A percentile compares a stretch with the other conserved stretches of the same genome.
Evolutionary conservation across 176 grass and related monocot species (phyloP).

Genomic region (Dactylis glomerata): DNA sequence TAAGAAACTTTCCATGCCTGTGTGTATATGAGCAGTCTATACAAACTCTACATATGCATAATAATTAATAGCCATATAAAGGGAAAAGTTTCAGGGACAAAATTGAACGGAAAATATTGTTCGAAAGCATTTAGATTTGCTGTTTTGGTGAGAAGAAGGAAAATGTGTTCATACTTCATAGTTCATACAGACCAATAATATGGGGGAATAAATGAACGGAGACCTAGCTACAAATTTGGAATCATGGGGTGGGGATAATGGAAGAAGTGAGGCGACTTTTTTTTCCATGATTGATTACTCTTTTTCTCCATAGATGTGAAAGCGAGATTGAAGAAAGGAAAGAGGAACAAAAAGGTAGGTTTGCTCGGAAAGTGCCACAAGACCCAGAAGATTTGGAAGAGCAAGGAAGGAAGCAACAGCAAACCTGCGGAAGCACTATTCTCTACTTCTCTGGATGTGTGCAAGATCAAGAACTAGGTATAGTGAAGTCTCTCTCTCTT

Average conservation of each 20-base stretch:
- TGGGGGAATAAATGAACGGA: background rate
- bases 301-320: slow-evolving; percentile 14
- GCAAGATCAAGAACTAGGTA: slow-evolving; percentile 29
- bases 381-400: slow-evolving; percentile 2
- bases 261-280: background rate
- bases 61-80: slow-evolving; percentile 14
- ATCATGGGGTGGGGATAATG: background rate
- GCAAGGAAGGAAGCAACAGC: slow-evolving; percentile 28
- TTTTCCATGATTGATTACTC: background rate
- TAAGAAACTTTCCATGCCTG: background rate
- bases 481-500: background rate
- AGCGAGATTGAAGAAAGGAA: slow-evolving; percentile 28
- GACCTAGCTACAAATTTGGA: background rate
- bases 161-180: background rate
- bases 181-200: background rate
- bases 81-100: background rate
- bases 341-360: slow-evolving; percentile 14
- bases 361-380: slow-evolving; percentile 16
- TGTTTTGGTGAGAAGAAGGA: background rate
- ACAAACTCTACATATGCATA: background rate
- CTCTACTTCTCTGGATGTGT: background rate
- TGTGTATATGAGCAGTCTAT: too few species aligned
- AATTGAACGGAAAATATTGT: background rate
- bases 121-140: background rate
- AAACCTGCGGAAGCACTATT: slow-evolving; percentile 26